Evolutionary conservation across 2,329 filamentous ascomycete genomes (phyloP).

Genomic region (Pseudogymnoascus sp.): DNA sequence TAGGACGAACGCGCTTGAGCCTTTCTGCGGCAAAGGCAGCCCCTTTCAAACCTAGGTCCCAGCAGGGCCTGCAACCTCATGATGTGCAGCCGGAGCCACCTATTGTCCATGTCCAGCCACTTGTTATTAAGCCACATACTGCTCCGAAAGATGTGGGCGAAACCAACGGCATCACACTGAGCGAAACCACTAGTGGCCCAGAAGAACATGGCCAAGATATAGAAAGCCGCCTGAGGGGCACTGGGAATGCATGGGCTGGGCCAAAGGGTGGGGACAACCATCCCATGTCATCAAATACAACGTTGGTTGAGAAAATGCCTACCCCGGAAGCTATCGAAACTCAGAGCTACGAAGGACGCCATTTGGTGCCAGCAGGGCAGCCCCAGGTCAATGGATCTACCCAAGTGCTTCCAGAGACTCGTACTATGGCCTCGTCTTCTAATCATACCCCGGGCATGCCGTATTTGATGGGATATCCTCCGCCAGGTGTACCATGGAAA

Average conservation of each 20-base stretch:
- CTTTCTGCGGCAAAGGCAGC: constrained; percentile 27
- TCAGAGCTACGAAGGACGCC: not conserved
- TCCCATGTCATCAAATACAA: not conserved
- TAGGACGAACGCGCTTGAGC: constrained; percentile 21
- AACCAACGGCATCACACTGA: not conserved
- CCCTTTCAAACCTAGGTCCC: constrained; percentile 24
- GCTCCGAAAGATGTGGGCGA: not conserved
- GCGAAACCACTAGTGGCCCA: not conserved
- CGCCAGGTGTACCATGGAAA: constrained; percentile 20
- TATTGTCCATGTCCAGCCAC: not conserved
- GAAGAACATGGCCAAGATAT: not conserved
- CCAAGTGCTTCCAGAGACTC: not conserved
- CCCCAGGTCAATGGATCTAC: not conserved
- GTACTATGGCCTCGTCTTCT: not conserved
- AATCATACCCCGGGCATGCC: not conserved
- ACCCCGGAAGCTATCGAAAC: not conserved
- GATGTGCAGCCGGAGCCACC: not conserved
- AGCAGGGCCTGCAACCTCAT: not conserved
- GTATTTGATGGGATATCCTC: constrained; percentile 9
- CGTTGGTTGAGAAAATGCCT: not conserved
- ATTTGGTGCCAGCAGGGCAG: not conserved
- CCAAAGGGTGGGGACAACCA: not conserved
- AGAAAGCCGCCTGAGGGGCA: not conserved
- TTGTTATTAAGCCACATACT: not conserved
- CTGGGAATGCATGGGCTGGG: not conserved